phyloP scores from a whole-genome alignment of 2,329 filamentous ascomycete species.

The Talaromyces funiculosus region DNA sequence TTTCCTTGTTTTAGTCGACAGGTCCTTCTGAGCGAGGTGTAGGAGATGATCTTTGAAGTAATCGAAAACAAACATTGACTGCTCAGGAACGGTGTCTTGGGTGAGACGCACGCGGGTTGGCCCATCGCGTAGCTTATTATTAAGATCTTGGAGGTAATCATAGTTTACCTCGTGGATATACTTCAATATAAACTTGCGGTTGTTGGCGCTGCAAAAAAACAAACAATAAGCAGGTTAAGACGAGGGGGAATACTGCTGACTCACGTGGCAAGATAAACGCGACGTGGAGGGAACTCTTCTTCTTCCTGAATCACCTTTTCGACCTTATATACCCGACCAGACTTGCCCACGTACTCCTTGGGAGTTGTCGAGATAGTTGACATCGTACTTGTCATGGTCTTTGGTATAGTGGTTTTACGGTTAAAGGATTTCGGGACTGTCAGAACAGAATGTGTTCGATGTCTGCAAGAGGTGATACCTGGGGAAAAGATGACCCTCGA shows the following conservation, averaged over 20 bases:
- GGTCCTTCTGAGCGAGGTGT: constrained; percentile 37
- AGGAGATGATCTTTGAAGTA: constrained; percentile 42
- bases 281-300: constrained; percentile 12
- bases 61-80: constrained; percentile 44
- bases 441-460: constrained; percentile 6
- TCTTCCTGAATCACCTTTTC: constrained; percentile 18
- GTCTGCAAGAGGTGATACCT: constrained; percentile 1
- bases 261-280: constrained; percentile 18
- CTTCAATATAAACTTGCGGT: constrained; percentile 18
- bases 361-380: constrained; percentile 8
- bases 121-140: constrained; percentile 2
- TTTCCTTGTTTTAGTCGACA: constrained; percentile 36
- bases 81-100: constrained; percentile 40
- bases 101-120: constrained; percentile 15
- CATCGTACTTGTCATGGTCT: constrained; percentile 15
- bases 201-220: constrained; percentile 15
- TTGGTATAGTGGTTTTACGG: not conserved
- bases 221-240: constrained; percentile 12
- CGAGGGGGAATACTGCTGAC: not conserved
- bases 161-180: constrained; percentile 16
- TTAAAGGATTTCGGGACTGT: not conserved
- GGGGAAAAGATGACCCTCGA: constrained; percentile 5
- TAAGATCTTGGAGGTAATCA: constrained; percentile 16
- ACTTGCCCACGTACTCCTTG: constrained; percentile 16
- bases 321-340: constrained; percentile 18